phyloP scores from a whole-genome alignment of 139 green algal genomes.

The Chlamydomonas asymmetrica region DNA sequence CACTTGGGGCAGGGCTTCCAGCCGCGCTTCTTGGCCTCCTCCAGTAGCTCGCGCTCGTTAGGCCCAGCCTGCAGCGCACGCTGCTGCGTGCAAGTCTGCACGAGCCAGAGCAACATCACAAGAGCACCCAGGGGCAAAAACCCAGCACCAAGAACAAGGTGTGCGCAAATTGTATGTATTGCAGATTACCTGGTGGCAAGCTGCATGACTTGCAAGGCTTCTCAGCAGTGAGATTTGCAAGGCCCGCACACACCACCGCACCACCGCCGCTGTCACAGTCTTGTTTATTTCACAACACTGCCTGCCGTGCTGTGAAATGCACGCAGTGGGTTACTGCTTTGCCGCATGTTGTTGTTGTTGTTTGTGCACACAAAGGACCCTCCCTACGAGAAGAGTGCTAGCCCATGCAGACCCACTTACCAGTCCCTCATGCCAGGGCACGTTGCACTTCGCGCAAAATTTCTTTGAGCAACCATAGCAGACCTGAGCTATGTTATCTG shows the following conservation, averaged over 20 bases:
- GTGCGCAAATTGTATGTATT: neutral
- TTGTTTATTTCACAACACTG: too few species aligned
- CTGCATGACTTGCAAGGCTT: neutral
- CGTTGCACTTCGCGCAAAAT: constrained; percentile 11
- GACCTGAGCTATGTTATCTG: neutral
- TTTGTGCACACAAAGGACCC: neutral
- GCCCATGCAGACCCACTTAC: neutral
- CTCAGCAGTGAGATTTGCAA: neutral
- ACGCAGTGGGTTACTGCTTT: too few species aligned
- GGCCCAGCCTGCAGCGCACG: neutral
- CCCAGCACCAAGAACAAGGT: neutral
- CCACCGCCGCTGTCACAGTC: too few species aligned
- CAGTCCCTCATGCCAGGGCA: constrained; percentile 17
- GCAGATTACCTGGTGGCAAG: neutral
- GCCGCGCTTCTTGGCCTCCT: constrained; percentile 8
- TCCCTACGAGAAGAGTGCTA: neutral
- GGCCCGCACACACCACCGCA: too few species aligned
- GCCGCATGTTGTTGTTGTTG: neutral
- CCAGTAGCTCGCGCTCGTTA: constrained; percentile 10
- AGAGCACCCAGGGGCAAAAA: neutral
- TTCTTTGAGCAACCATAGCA: constrained; percentile 19
- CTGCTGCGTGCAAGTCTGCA: constrained; percentile 22
- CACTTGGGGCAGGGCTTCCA: constrained; percentile 30
- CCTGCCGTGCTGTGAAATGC: too few species aligned
- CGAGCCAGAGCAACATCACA: neutral